Evolutionary conservation across 805 yeast species (phyloP), one percentile per base, ranked within the genome.

Genomic region (Metschnikowia noctiluminum): DNA sequence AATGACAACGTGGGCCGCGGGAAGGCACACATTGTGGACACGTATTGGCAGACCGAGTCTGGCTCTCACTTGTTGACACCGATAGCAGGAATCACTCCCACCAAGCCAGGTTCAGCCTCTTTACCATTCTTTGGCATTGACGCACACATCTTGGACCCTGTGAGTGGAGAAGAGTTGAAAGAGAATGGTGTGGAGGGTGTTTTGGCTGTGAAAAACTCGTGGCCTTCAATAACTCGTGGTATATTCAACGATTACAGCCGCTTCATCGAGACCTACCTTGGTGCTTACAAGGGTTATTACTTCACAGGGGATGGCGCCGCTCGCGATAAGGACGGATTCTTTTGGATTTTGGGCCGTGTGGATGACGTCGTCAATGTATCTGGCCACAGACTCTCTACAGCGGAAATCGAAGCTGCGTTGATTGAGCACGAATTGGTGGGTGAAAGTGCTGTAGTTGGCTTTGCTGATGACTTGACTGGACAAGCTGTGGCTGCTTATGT

Each of bases 251-350:
- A 91, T 68, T 95, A 92, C 68, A 72, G 74, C 54, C 84, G 96
- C 62, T 92, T 79, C 73, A 73, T 90, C 62, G 97, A 92, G 53
- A 94, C 98, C 37, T 94, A 94, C 70, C 77, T 94, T 65, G 85
- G 84, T 61, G 96, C 97, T 45, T 94, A 92, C 75, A 89, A 92
- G 51, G 95, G 96, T 50, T 82, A 80, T 73, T 94, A 90, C 75
- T 94, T 94, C 78, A 87, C 97, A 11, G 99, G 99, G 62, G 99
- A 92, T 68, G 98, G 98, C 73, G 98, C 97, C 46, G 98, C 96
- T 39, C 84, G 97, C 66, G 99, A 94, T 69, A 81, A 81, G 54
- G 98, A 94, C 64, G 98, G 98, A 43, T 94, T 84, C 78, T 89
- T 84, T 76, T 94, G 98, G 97, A 92, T 94, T 68, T 81, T 92